Conservation (phyloP, 2,329 filamentous ascomycete species). For the Diaporthe sp. region DNA sequence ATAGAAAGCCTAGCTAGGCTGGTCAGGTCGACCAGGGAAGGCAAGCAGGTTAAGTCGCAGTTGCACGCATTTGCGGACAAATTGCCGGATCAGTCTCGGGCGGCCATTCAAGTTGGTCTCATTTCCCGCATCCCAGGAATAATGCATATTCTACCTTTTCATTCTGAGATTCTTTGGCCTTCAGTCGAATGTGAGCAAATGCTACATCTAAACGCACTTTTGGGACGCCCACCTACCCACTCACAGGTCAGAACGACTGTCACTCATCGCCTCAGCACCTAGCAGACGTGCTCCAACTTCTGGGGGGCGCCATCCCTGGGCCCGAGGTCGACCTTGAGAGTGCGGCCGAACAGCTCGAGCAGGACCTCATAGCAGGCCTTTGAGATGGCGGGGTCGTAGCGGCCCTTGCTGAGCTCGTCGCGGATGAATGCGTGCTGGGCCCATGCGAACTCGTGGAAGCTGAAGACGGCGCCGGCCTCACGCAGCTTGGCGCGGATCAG, state of each 20-base stretch:
- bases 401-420: slow-evolving; percentile 92
- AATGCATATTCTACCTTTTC: neutral
- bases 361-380: slow-evolving; percentile 94
- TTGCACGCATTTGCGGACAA: neutral
- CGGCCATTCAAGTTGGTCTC: neutral
- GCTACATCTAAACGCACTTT: neutral
- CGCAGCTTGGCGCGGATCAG: slow-evolving; percentile 86
- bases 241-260: neutral
- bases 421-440: slow-evolving; percentile 96
- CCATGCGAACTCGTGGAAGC: slow-evolving; percentile 92
- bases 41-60: neutral
- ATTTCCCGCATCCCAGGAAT: neutral
- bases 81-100: neutral
- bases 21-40: neutral
- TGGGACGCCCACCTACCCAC: neutral
- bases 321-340: slow-evolving; percentile 84
- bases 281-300: slow-evolving; percentile 82
- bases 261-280: slow-evolving; percentile 37
- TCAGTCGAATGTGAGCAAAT: neutral
- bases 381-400: slow-evolving; percentile 89
- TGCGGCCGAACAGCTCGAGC: slow-evolving; percentile 85
- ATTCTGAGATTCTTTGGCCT: neutral
- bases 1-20: neutral
- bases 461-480: slow-evolving; percentile 80
- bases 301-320: slow-evolving; percentile 71